Evolutionary conservation across 2,329 filamentous ascomycete species (phyloP), one percentile per base, ranked within the genome.

Genomic region (Colletotrichum camelliae): DNA sequence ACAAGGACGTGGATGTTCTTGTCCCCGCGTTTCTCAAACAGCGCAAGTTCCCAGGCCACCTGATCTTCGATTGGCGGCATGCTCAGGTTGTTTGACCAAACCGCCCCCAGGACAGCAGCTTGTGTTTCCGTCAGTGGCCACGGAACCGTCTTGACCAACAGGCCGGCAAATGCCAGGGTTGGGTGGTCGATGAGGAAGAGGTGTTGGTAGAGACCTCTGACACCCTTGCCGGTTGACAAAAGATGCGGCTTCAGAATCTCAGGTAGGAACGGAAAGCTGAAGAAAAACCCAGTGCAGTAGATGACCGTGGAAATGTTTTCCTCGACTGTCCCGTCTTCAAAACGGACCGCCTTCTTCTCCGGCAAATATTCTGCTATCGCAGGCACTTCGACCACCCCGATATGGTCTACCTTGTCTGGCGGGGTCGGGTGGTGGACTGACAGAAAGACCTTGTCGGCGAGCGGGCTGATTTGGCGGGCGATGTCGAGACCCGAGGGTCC

Each of bases 401-500:
- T 83, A 70, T 88, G 87, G 9, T 79, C 83, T 16, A 91, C 83
- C 65, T 85, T 86, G 21, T 87, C 87, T 2, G 86, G 82, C 4
- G 86, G 80, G 2, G 88, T 88, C 80, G 81, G 87, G 84, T 86
- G 89, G 83, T 84, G 91, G 80, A 86, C 94, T 85, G 87, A 95
- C 77, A 93, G 83, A n/a, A 96, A 84, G 2, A 97, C 84, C 13
- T 92, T 93, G 3, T 85, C 84, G 77, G 86, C 84, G 43, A 92
- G 88, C 7, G 86, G 81, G 66, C 89, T 90, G 79, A 98, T 94
- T 82, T 98, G 96, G 3, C 88, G 86, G 18, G 93, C 93, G 79
- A 98, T 95, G 81, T 98, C 96, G 18, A 95, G 85, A 0, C 95
- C 96, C 0, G 95, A 98, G 0, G 96, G 94, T 1, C 94, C 94